Base-by-base conservation (phyloP, 495 filamentous ascomycete species). In the Penicillium paxilli region DNA sequence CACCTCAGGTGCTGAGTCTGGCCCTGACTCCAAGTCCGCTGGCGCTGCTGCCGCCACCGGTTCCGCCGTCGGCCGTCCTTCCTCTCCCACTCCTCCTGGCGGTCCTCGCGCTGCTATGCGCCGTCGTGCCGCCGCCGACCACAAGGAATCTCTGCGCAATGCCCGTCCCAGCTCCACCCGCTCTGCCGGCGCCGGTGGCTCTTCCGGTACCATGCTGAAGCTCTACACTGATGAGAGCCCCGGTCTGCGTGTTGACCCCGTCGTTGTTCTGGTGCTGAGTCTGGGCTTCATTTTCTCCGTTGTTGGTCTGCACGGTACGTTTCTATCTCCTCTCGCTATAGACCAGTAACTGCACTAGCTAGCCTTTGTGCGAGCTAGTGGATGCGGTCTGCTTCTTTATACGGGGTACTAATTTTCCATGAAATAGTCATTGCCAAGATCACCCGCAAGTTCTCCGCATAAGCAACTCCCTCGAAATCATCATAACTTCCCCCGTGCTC, bases 141-240 rank as follows among this genome's bases (percentile, higher is more conserved):
- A 95, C 76, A 94, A 94, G 71, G 92, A 96, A 66, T 91, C 91
- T 73, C 82, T 91, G 51, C 91, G 92, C 57, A 98, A 96, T 86
- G 86, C 81, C 45, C 77, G 94, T 46, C 94, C 94, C 23, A 88
- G 85, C 70, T 93, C 89, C 69, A 98, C 94, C 49, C 82, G 95
- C 56, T 86, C 93, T 26, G 94, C 94, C 14, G 94, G 95, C 56
- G 94, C 95, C 9, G 94, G 94, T 54, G 94, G 94, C 52, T 96
- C 92, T 60, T 94, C 87, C 70, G 94, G 91, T 71, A 98, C 94
- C 41, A 98, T 98, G 94, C 83, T 98, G 72, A 91, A 93, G 73
- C 88, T 98, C n/a, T 98, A 98, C 83, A 98, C 94, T 33, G 94
- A 98, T 67, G 94, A 98, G 81, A 91, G 86, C 57, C 93, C 95